A percentile compares a stretch with the other conserved stretches of the same genome.
Evolutionary conservation across 1,284 basidiomycete genomes (phyloP).

Genomic region (Irpex sp.): DNA sequence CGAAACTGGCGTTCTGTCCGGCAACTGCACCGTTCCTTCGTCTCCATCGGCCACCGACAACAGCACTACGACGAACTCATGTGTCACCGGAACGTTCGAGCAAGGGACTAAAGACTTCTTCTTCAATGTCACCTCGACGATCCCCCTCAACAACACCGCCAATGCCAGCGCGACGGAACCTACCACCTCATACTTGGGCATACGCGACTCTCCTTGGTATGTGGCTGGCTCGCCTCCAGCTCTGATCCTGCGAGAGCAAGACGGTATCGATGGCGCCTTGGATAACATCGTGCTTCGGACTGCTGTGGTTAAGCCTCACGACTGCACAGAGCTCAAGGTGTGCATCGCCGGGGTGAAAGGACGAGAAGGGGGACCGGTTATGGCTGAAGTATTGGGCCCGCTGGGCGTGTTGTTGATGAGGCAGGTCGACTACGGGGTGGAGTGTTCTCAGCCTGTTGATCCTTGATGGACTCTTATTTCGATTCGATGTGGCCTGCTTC

Average conservation of each 20-base stretch:
- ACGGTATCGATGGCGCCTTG: background rate
- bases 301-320: constrained; percentile 11
- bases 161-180: background rate
- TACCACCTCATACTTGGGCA: constrained; percentile 9
- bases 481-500: too few relatives aligned
- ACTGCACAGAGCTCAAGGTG: constrained; percentile 18
- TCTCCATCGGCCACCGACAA: background rate
- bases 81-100: constrained; percentile 14
- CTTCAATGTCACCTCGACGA: constrained; percentile 16
- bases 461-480: too few relatives aligned
- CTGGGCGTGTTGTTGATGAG: constrained; percentile 17
- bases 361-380: constrained; percentile 4
- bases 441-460: background rate
- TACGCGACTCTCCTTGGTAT: constrained; percentile 9
- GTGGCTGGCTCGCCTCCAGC: constrained; percentile 11
- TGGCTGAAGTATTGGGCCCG: constrained; percentile 16
- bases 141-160: constrained; percentile 15
- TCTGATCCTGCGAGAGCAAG: constrained; percentile 7
- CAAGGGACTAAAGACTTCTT: constrained; percentile 4
- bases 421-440: constrained; percentile 14
- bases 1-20: constrained; percentile 9
- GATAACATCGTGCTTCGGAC: constrained; percentile 9
- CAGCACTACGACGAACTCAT: constrained; percentile 10
- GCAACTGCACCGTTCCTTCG: constrained; percentile 15
- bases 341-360: constrained; percentile 13